phyloP scores from a whole-genome alignment of 257 asterid genomes.

The Mentha longifolia region DNA sequence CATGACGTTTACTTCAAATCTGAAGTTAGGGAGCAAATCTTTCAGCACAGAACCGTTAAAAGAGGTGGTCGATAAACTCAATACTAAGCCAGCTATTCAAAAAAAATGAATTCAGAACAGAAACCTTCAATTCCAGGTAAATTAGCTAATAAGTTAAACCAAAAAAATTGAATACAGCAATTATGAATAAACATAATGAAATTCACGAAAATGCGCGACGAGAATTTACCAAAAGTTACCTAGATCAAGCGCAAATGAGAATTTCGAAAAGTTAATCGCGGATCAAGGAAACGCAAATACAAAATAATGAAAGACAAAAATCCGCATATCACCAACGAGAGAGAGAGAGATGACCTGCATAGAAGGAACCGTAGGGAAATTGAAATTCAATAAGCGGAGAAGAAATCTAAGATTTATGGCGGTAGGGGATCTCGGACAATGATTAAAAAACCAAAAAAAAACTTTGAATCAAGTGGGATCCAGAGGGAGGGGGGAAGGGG shows the following conservation, averaged over 20 bases:
- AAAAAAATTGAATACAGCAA: slow-evolving; percentile 6
- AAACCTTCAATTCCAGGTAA: neutral
- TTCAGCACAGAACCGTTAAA: too few relatives aligned
- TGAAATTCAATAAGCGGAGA: slow-evolving; percentile 15
- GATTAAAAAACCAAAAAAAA: neutral
- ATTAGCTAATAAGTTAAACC: slow-evolving; percentile 16
- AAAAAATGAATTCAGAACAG: slow-evolving; percentile 10
- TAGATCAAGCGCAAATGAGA: slow-evolving; percentile 6
- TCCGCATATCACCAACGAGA: neutral
- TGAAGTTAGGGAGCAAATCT: too few relatives aligned
- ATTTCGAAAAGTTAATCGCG: neutral
- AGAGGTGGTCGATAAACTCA: slow-evolving; percentile 11
- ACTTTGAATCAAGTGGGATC: slow-evolving; percentile 12
- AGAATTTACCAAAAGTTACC: neutral
- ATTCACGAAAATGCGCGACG: neutral
- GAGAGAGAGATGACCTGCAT: slow-evolving; percentile 14
- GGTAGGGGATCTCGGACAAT: slow-evolving; percentile 40
- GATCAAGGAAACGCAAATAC: slow-evolving; percentile 19
- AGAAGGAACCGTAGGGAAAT: slow-evolving; percentile 19
- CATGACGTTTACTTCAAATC: slow-evolving; percentile 18
- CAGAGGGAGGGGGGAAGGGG: too few relatives aligned
- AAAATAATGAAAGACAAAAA: neutral
- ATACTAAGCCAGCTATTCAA: slow-evolving; percentile 8
- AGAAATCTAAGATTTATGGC: slow-evolving; percentile 31
- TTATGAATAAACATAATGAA: slow-evolving; percentile 16